Evolutionary conservation across 805 yeast genomes (phyloP).

Genomic region (Spathaspora gorwiae): DNA sequence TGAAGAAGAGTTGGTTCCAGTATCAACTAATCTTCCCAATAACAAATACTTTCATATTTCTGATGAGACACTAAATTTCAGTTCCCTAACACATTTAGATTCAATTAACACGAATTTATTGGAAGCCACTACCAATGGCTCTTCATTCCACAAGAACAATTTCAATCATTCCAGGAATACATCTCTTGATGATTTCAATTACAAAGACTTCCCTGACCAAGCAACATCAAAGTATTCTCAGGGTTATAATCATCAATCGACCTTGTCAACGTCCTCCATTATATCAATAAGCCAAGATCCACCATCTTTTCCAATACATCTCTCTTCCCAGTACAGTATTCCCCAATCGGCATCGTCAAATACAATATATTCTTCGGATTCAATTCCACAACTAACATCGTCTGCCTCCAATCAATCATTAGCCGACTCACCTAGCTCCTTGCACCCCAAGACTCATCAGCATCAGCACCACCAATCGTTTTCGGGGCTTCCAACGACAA

Average conservation of each 20-base stretch:
- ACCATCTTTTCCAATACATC: not conserved
- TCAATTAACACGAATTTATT: conserved; percentile 1
- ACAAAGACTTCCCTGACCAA: conserved; percentile 3
- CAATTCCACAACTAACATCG: conserved; percentile 32
- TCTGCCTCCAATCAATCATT: conserved; percentile 33
- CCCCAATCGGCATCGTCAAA: conserved; percentile 16
- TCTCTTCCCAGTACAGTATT: conserved; percentile 4
- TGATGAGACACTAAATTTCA: not conserved
- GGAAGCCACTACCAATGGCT: not conserved
- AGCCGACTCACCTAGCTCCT: conserved; percentile 23
- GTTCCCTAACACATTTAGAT: not conserved
- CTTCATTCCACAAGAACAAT: not conserved
- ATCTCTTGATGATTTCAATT: conserved; percentile 14
- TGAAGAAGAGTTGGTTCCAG: conserved; percentile 9
- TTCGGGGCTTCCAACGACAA: conserved; percentile 7
- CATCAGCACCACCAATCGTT: conserved; percentile 1
- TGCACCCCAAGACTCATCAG: conserved; percentile 5
- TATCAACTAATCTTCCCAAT: conserved; percentile 8
- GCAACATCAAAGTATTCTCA: too few relatives aligned
- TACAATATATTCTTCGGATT: conserved; percentile 30
- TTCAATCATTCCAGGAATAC: conserved; percentile 20
- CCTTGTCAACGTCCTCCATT: conserved; percentile 18
- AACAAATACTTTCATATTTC: conserved; percentile 2
- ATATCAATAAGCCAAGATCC: conserved; percentile 20
- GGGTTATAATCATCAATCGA: conserved; percentile 12